These are phyloP conservation scores for Amaranthus palmeri DNA, from an alignment of 148 eudicot genomes.

Conservation along the genomic window DNA sequence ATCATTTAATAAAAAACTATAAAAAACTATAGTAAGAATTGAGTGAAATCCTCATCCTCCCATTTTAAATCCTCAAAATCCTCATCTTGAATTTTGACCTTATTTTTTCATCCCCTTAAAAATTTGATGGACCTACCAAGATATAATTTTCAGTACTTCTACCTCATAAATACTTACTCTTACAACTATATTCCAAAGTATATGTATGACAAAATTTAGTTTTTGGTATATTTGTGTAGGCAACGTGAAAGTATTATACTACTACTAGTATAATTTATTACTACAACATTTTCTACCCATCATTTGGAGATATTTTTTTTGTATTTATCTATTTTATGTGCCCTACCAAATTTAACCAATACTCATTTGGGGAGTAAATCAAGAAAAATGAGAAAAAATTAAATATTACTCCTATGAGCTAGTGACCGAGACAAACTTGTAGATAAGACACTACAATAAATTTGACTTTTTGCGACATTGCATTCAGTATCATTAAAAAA, in stretches of 20 bases:
- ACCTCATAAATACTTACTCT: neutral
- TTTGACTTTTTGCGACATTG: too few species aligned
- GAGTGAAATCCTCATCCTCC: too few species aligned
- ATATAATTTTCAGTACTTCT: neutral
- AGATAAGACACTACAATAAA: too few species aligned
- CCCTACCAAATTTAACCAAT: too few species aligned
- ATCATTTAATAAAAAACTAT: too few species aligned
- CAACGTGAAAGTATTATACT: neutral
- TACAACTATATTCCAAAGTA: neutral
- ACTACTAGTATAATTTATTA: neutral
- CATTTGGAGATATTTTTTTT: neutral
- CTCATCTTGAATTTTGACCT: neutral
- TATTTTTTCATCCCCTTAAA: neutral
- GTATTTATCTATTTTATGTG: neutral
- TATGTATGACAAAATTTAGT: conserved; percentile 1
- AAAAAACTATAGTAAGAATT: too few species aligned
- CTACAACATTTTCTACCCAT: conserved; percentile 5
- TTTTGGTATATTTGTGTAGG: conserved; percentile 2
- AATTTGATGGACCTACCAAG: neutral
- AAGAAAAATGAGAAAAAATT: too few species aligned
- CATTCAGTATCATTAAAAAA: too few species aligned
- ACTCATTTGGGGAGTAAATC: too few species aligned
- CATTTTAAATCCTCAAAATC: too few species aligned
- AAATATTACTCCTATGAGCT: too few species aligned
- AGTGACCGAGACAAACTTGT: too few species aligned